A percentile compares a stretch with the other conserved stretches of the same genome.
These are phyloP conservation scores for Chloranthus sessilifolius DNA, from an alignment of 164 flowering plant species.

Conservation along the genomic window DNA sequence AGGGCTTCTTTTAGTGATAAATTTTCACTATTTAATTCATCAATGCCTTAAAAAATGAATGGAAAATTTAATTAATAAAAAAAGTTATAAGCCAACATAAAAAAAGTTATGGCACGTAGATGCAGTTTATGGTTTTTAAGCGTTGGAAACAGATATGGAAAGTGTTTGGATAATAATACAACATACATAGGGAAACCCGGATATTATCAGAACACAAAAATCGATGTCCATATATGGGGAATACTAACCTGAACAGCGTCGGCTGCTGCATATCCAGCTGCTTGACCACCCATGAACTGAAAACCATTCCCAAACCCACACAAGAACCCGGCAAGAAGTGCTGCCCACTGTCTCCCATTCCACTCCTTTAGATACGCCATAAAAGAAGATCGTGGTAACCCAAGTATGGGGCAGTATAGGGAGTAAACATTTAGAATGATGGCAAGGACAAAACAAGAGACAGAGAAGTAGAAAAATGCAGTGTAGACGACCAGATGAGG, in stretches of 20 bases:
- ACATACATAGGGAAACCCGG: no score
- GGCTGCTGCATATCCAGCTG: conserved; percentile 67
- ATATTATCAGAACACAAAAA: no score
- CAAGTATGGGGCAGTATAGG: conserved; percentile 45
- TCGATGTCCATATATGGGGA: no score
- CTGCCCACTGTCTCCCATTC: conserved; percentile 59
- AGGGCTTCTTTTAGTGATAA: no score
- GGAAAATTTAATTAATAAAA: no score
- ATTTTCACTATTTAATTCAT: no score
- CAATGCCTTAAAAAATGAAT: no score
- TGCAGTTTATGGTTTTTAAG: neutral
- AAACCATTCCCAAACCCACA: conserved; percentile 66
- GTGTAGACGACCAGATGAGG: conserved; percentile 53
- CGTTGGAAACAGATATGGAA: neutral
- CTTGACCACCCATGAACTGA: conserved; percentile 63
- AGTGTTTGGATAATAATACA: no score
- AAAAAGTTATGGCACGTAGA: no score
- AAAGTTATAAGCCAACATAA: no score
- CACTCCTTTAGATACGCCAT: conserved; percentile 52
- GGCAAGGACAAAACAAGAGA: conserved; percentile 44
- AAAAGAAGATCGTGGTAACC: conserved; percentile 39
- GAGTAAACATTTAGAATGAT: conserved; percentile 43
- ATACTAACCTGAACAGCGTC: conserved; percentile 52
- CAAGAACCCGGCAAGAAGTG: conserved; percentile 47
- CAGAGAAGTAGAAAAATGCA: conserved; percentile 63